phyloP scores from a whole-genome alignment of 1,284 basidiomycete species.

The Irpex rosettiformis region DNA sequence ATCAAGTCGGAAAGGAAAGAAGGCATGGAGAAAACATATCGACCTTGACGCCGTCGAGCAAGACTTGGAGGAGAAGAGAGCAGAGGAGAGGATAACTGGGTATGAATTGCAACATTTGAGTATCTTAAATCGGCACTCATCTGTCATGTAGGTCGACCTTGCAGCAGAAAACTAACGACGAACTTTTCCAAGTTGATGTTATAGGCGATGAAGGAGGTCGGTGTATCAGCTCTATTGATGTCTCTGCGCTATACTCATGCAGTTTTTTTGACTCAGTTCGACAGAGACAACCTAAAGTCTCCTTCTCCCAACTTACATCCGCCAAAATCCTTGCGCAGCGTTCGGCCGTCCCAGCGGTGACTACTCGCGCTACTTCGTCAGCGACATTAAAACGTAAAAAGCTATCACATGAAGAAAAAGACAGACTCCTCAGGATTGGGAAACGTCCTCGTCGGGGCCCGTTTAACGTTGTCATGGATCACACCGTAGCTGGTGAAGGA shows the following conservation, averaged over 20 bases:
- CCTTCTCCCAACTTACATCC: conserved; percentile 61
- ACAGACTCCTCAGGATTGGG: conserved; percentile 69
- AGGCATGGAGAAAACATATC: conserved; percentile 91
- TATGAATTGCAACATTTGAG: conserved; percentile 23
- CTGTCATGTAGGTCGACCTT: conserved; percentile 44
- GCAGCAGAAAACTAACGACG: conserved; percentile 63
- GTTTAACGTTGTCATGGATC: conserved; percentile 66
- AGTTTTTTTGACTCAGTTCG: conserved; percentile 55
- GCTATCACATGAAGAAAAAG: conserved; percentile 65
- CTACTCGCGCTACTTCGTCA: conserved; percentile 38
- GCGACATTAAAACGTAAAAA: conserved; percentile 31
- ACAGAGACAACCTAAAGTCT: conserved; percentile 42
- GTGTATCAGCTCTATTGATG: conserved; percentile 22
- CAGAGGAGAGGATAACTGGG: conserved; percentile 80
- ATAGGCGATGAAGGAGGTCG: conserved; percentile 75
- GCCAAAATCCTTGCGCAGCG: conserved; percentile 82
- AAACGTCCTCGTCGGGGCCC: conserved; percentile 68
- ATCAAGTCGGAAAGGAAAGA: conserved; percentile 83
- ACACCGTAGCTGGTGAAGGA: conserved; percentile 57
- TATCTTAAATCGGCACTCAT: neutral
- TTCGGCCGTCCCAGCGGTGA: conserved; percentile 82
- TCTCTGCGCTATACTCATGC: conserved; percentile 48
- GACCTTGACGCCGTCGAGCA: conserved; percentile 76
- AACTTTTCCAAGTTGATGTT: conserved; percentile 79
- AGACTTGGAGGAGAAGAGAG: conserved; percentile 68